Evolutionary conservation across 225 moss, liverwort and hornwort genomes (phyloP).

Genomic region (Polytrichum commune): DNA sequence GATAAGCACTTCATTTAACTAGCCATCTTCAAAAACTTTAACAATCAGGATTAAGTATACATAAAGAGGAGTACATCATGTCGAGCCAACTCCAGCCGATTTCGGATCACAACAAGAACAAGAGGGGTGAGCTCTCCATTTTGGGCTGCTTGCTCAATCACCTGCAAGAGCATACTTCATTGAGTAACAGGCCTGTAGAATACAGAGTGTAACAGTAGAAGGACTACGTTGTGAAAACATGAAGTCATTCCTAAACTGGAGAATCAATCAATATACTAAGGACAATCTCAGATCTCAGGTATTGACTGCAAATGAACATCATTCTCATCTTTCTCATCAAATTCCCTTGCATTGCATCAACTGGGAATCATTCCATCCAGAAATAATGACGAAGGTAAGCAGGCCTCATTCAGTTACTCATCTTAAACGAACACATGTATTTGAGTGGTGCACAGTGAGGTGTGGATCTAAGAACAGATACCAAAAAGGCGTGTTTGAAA

Average conservation of each 20-base stretch:
- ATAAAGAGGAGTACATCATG: constrained; percentile 57
- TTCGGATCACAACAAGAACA: constrained; percentile 79
- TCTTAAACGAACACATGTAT: no score
- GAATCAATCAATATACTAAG: background rate
- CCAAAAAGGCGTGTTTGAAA: no score
- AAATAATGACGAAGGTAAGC: no score
- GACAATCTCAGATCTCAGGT: background rate
- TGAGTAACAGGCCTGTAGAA: constrained; percentile 11
- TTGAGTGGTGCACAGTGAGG: no score
- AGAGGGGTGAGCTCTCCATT: constrained; percentile 73
- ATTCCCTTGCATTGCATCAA: background rate
- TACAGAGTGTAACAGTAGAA: background rate
- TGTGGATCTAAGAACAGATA: no score
- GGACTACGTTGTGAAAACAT: background rate
- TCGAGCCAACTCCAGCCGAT: constrained; percentile 82
- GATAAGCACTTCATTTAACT: no score
- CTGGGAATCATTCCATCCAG: no score
- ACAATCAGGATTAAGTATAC: constrained; percentile 4
- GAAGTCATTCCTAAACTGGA: constrained; percentile 1
- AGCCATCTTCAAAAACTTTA: background rate
- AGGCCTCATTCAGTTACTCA: no score
- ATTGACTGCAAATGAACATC: background rate
- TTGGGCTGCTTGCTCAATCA: constrained; percentile 69
- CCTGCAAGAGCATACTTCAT: constrained; percentile 40
- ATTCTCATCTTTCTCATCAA: background rate